Base-by-base conservation (phyloP, 1,284 basidiomycete species). In the Taiwanofungus camphoratus region DNA sequence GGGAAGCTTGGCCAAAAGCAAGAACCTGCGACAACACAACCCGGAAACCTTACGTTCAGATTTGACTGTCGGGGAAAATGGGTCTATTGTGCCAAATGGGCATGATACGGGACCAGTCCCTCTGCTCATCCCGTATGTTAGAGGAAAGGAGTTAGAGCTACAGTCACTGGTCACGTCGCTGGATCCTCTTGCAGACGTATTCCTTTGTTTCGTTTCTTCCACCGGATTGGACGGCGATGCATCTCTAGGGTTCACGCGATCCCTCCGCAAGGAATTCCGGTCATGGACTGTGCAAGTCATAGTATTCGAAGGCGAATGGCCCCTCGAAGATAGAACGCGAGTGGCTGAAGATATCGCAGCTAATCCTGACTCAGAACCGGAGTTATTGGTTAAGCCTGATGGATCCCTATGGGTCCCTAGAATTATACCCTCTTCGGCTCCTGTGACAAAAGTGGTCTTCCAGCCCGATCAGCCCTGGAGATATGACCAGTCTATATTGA, bases 261-360 rank as follows among this genome's bases (percentile, higher is more conserved):
- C 52, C 0, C 41, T 56, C 6, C 44, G 52, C 6, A 48, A 44
- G 27, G 54, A 56, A 34, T 54, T 41, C 22, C 45, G 22, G 3
- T 20, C 43, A 1, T 56, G 54, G 54, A 46, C 32, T 11, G 27
- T 56, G n/a, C 45, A 44, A 15, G 36, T 44, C 2, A 53, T 42
- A 5, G 43, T 50, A 9, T 54, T 53, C 22, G 42, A 49, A 19
- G 11, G 23, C 1, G 31, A 39, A 3, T 40, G 37, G 38, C 26
- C 44, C 31, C 11, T 5, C 12, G 39, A 39, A 9, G 23, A 47
- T 26, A 29, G 41, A 23, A 37, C 16, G 20, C 30, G 38, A 3
- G 47, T 40, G 3, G 23, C 41, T 3, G 20, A 36, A 3, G 11
- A 32, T 5, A 27, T 48, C 1, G 11, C 37, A 12, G 12, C 22